Conservation (phyloP, 2,329 filamentous ascomycete species). For the Phyllosticta citriasiana region DNA sequence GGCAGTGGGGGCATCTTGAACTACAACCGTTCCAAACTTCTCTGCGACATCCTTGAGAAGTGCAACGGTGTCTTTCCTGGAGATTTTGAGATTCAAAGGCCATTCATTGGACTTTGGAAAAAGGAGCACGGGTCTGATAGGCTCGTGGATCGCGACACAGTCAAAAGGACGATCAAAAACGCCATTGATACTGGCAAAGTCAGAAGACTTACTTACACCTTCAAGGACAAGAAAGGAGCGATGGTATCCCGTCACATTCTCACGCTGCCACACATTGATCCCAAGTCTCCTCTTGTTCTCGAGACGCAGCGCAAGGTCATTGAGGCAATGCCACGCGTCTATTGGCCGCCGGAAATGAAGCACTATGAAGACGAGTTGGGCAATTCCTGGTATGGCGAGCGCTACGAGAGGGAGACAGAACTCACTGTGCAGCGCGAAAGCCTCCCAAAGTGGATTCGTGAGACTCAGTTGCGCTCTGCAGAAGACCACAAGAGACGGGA, state of each 20-base stretch:
- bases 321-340: slow-evolving; percentile 24
- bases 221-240: slow-evolving; percentile 37
- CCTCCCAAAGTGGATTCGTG: slow-evolving; percentile 7
- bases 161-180: slow-evolving; percentile 40
- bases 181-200: slow-evolving; percentile 42
- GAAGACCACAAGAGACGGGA: slow-evolving; percentile 10
- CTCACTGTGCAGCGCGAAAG: slow-evolving; percentile 15
- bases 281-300: slow-evolving; percentile 36
- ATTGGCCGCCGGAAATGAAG: slow-evolving; percentile 23
- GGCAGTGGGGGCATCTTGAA: slow-evolving; percentile 34
- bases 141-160: slow-evolving; percentile 41
- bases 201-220: slow-evolving; percentile 43
- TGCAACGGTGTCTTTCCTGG: slow-evolving; percentile 47
- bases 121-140: slow-evolving; percentile 26
- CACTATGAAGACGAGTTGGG: slow-evolving; percentile 15
- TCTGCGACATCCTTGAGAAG: slow-evolving; percentile 44
- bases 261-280: slow-evolving; percentile 35
- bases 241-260: slow-evolving; percentile 43
- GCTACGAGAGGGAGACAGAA: slow-evolving; percentile 20
- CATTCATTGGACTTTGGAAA: slow-evolving; percentile 46
- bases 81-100: slow-evolving; percentile 44
- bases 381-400: slow-evolving; percentile 12
- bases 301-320: slow-evolving; percentile 43
- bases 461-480: slow-evolving; percentile 2
- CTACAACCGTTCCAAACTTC: slow-evolving; percentile 37